These are phyloP conservation scores for Pleodorina starrii DNA, from an alignment of 139 green algal species.

Conservation along the genomic window DNA sequence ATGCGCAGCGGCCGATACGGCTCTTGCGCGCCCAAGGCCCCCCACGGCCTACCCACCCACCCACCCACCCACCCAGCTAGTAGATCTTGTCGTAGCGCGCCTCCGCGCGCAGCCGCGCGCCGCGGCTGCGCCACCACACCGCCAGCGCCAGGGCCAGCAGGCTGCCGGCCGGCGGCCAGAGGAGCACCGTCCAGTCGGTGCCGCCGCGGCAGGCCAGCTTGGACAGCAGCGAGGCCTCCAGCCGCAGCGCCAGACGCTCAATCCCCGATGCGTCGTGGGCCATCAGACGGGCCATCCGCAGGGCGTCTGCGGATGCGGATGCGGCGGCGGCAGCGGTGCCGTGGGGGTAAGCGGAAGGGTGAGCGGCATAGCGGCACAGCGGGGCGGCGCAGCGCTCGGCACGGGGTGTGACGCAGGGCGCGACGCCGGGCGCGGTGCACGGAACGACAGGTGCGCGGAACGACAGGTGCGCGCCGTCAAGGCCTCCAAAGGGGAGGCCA, in stretches of 20 bases:
- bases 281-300: slow-evolving; percentile 18
- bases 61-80: not conserved
- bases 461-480: too few relatives aligned
- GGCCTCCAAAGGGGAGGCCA: too few relatives aligned
- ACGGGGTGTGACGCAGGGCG: too few relatives aligned
- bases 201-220: not conserved
- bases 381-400: too few relatives aligned
- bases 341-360: too few relatives aligned
- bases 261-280: not conserved
- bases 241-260: not conserved
- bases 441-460: too few relatives aligned
- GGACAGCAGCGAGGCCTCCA: not conserved
- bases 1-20: too few relatives aligned
- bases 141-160: not conserved
- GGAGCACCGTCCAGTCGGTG: slow-evolving; percentile 2
- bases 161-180: slow-evolving; percentile 33
- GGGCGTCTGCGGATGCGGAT: slow-evolving; percentile 8
- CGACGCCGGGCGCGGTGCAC: too few relatives aligned
- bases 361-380: too few relatives aligned
- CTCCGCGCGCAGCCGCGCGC: slow-evolving; percentile 21
- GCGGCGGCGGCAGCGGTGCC: too few relatives aligned
- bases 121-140: slow-evolving; percentile 30
- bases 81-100: slow-evolving; percentile 50
- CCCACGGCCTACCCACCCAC: too few relatives aligned
- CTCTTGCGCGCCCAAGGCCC: too few relatives aligned